phyloP scores from a whole-genome alignment of 495 filamentous ascomycete genomes.

The Trichoderma reesei region DNA sequence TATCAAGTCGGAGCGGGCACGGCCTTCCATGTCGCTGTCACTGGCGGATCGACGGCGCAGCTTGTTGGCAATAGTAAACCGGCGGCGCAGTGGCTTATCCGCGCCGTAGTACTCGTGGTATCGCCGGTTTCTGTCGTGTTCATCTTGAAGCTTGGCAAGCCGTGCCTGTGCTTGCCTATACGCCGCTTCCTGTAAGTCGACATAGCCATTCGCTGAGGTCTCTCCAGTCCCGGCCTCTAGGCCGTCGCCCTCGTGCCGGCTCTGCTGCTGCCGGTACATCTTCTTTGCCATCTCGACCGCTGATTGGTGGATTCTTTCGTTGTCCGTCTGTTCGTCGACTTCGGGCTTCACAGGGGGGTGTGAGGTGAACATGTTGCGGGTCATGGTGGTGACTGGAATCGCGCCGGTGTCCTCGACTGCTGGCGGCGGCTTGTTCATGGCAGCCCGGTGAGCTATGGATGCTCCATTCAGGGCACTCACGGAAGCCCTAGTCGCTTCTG shows the following conservation, averaged over 20 bases:
- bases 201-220: constrained; percentile 29
- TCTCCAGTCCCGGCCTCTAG: constrained; percentile 18
- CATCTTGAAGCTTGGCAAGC: constrained; percentile 66
- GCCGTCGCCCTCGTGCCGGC: constrained; percentile 33
- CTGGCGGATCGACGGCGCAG: constrained; percentile 58
- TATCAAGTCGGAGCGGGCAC: constrained; percentile 58
- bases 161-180: constrained; percentile 77
- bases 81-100: constrained; percentile 30
- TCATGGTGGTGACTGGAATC: constrained; percentile 38
- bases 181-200: constrained; percentile 70
- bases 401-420: constrained; percentile 27
- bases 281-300: constrained; percentile 79
- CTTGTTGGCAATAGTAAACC: constrained; percentile 44
- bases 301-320: constrained; percentile 65
- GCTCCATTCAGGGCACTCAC: constrained; percentile 53
- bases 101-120: constrained; percentile 69
- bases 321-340: constrained; percentile 59
- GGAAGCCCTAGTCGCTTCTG: constrained; percentile 20
- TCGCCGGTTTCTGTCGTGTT: constrained; percentile 44
- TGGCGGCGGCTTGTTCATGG: constrained; percentile 19
- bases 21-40: constrained; percentile 59
- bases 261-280: constrained; percentile 64
- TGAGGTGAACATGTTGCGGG: constrained; percentile 62
- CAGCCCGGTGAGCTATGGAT: constrained; percentile 43
- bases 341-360: constrained; percentile 63